Conservation (phyloP, 83 land plant species). For the Picea mariana region DNA sequence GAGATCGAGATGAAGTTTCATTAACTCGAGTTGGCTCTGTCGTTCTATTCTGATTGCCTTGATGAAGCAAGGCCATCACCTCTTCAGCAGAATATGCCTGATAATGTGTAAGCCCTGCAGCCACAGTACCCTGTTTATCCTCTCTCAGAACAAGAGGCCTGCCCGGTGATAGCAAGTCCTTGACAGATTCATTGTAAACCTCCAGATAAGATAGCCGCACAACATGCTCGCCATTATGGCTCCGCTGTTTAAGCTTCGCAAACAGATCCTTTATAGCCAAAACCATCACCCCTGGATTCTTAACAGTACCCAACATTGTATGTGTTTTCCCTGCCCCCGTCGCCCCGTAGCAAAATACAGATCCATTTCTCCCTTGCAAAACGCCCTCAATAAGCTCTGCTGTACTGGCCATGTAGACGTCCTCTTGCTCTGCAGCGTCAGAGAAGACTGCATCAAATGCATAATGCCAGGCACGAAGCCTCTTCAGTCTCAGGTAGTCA, state of each 20-base stretch:
- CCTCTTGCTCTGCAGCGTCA: too few relatives aligned
- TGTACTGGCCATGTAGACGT: constrained; percentile 22
- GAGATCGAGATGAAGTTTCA: too few relatives aligned
- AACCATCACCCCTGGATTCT: constrained; percentile 53
- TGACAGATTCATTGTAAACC: constrained; percentile 4
- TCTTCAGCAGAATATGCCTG: constrained; percentile 41
- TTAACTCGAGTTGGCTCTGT: constrained; percentile 40
- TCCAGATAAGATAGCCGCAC: constrained; percentile 49
- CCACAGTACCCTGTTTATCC: constrained; percentile 47
- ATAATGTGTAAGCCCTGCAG: constrained; percentile 45
- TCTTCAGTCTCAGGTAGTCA: constrained; percentile 46
- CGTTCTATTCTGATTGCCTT: constrained; percentile 39
- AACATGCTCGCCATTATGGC: constrained; percentile 38
- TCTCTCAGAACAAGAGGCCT: constrained; percentile 46
- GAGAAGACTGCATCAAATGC: constrained; percentile 51
- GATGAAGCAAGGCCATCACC: constrained; percentile 53
- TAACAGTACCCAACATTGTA: constrained; percentile 50
- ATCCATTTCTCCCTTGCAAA: constrained; percentile 41
- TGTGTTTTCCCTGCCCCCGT: constrained; percentile 59
- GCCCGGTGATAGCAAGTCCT: constrained; percentile 8
- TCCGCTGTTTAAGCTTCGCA: constrained; percentile 35
- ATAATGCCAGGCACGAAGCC: constrained; percentile 42
- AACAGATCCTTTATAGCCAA: constrained; percentile 47
- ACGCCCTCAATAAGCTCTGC: constrained; percentile 52
- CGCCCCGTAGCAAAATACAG: constrained; percentile 57